These are phyloP conservation scores for Camellia granthamiana DNA, from an alignment of 148 eudicot species.

Conservation along the genomic window DNA sequence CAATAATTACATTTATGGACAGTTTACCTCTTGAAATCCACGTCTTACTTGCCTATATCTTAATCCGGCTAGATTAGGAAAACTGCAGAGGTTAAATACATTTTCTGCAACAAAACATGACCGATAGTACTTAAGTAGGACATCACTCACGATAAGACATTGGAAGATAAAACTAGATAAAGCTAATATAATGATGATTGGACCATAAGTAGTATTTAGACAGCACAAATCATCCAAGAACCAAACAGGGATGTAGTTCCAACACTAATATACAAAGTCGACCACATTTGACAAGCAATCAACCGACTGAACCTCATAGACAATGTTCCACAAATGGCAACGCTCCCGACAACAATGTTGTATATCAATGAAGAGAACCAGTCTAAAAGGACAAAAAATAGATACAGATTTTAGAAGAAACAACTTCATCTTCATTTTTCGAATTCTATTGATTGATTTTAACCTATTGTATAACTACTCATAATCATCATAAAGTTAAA, in stretches of 20 bases:
- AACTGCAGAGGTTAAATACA: constrained; percentile 77
- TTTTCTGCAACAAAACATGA: constrained; percentile 56
- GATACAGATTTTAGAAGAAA: too few relatives aligned
- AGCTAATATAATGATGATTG: too few relatives aligned
- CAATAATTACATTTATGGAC: constrained; percentile 3
- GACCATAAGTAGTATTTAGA: too few relatives aligned
- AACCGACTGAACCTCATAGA: background rate
- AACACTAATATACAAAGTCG: background rate
- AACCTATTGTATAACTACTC: background rate
- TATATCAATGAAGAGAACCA: background rate
- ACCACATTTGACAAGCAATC: background rate
- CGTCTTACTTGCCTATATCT: constrained; percentile 68
- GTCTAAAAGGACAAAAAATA: background rate
- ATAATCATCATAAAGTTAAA: too few relatives aligned
- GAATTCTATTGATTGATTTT: background rate
- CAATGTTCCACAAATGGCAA: background rate
- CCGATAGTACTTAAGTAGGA: background rate
- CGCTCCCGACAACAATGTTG: background rate
- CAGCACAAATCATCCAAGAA: too few relatives aligned
- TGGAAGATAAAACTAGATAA: background rate
- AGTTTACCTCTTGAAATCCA: constrained; percentile 70
- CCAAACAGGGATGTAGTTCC: too few relatives aligned
- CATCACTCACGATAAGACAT: background rate
- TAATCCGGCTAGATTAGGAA: constrained; percentile 63
- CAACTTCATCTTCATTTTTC: too few relatives aligned